Evolutionary conservation across 345 rosid species (phyloP).

Genomic region (Excoecaria agallocha): DNA sequence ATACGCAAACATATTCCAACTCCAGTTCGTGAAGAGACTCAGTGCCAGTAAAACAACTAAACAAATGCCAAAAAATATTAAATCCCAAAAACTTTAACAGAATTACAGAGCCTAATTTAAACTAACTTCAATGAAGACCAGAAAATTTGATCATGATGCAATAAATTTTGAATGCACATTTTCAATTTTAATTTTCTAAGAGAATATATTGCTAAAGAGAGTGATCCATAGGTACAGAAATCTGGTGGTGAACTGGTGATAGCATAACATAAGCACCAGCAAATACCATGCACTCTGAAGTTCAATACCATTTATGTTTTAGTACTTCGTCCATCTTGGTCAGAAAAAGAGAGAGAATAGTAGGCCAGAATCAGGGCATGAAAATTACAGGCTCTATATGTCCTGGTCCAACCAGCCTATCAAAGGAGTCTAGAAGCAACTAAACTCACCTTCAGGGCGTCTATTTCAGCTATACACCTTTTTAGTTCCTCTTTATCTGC

Average conservation of each 20-base stretch:
- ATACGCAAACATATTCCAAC: not conserved
- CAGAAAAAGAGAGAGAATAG: no score
- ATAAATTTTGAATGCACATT: not conserved
- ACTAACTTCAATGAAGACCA: not conserved
- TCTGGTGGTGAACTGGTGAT: no score
- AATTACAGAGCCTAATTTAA: not conserved
- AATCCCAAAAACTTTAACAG: not conserved
- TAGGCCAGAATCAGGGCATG: no score
- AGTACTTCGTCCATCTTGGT: no score
- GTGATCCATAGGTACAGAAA: not conserved
- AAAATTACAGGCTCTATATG: no score
- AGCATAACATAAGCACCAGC: no score
- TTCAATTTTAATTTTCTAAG: not conserved
- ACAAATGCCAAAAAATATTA: not conserved
- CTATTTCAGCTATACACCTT: conserved; percentile 61
- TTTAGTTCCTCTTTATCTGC: conserved; percentile 54
- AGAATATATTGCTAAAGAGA: not conserved
- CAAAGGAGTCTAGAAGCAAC: not conserved
- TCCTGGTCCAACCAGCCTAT: not conserved
- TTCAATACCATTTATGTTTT: no score
- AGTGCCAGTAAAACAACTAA: not conserved
- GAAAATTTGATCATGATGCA: not conserved
- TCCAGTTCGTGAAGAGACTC: not conserved
- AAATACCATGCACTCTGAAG: no score
- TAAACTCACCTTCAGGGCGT: conserved; percentile 54